Evolutionary conservation across 352 stramenopile genomes (phyloP).

Genomic region (Pythium biforme): DNA sequence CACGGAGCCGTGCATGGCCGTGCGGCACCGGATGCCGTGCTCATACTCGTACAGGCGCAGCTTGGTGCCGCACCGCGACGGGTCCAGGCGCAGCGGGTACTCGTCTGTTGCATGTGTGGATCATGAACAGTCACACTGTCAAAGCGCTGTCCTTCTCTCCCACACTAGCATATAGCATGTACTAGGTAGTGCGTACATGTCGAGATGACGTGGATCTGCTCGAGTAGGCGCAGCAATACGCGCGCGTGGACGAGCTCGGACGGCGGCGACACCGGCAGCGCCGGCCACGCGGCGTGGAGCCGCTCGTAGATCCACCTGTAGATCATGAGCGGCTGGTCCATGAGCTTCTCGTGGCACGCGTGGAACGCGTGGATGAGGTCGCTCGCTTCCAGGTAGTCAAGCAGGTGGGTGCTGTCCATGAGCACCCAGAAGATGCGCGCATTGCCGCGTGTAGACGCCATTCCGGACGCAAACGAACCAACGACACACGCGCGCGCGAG

Average conservation of each 20-base stretch:
- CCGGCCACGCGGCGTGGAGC: conserved; percentile 19
- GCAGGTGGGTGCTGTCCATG: conserved; percentile 40
- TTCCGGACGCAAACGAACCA: too few relatives aligned
- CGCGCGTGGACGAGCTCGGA: conserved; percentile 31
- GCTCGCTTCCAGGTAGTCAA: conserved; percentile 49
- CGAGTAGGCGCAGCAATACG: conserved; percentile 43
- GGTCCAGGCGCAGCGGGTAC: conserved; percentile 54
- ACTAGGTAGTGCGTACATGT: conserved; percentile 40
- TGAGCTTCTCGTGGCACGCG: conserved; percentile 26
- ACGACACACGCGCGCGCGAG: too few relatives aligned
- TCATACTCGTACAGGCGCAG: conserved; percentile 46
- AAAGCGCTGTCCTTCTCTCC: not conserved
- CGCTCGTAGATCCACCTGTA: conserved; percentile 23
- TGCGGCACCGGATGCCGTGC: conserved; percentile 33
- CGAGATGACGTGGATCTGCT: conserved; percentile 47
- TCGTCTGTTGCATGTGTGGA: conserved; percentile 28
- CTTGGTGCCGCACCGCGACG: conserved; percentile 35
- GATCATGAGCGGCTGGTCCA: conserved; percentile 27
- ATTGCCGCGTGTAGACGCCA: conserved; percentile 5
- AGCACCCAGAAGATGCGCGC: conserved; percentile 33
- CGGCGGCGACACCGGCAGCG: conserved; percentile 29
- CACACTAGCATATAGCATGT: not conserved
- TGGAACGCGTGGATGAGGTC: conserved; percentile 28
- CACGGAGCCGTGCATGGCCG: conserved; percentile 34
- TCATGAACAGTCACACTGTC: not conserved